phyloP scores from a whole-genome alignment of 306 rosid genomes.

The Sicyos baderoa region DNA sequence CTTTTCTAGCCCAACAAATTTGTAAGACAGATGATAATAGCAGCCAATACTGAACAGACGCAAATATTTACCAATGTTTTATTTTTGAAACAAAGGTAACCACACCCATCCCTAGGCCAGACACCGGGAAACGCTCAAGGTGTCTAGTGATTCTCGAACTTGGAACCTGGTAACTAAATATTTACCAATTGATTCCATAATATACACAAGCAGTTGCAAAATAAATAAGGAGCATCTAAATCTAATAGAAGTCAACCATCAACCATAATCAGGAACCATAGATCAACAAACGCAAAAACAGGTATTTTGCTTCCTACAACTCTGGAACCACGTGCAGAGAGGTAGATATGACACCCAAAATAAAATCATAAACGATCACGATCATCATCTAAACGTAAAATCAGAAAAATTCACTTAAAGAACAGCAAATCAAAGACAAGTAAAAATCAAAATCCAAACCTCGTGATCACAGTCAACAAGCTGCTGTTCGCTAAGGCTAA shows the following conservation, averaged over 20 bases:
- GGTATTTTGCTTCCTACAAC: neutral
- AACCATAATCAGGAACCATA: neutral
- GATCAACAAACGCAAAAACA: neutral
- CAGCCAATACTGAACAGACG: neutral
- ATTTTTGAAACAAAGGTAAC: too few relatives aligned
- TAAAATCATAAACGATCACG: neutral
- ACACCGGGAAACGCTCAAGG: too few relatives aligned
- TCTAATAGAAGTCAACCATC: neutral
- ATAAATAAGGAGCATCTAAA: neutral
- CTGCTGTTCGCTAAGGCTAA: conserved; percentile 98
- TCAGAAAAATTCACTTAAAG: neutral
- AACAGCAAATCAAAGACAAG: neutral
- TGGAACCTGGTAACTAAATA: too few relatives aligned
- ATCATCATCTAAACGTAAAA: neutral
- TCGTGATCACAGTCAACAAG: conserved; percentile 97
- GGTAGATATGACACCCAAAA: neutral
- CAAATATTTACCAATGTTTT: neutral
- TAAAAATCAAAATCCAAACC: conserved; percentile 32
- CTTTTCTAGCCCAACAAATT: neutral
- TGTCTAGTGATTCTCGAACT: too few relatives aligned
- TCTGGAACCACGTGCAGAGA: neutral
- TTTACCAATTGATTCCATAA: neutral
- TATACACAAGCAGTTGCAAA: neutral
- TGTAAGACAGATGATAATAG: neutral
- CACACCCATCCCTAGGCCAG: too few relatives aligned